These are phyloP conservation scores for Aspergillus sp. DNA, from an alignment of 2,329 filamentous ascomycete genomes.

Conservation along the genomic window DNA sequence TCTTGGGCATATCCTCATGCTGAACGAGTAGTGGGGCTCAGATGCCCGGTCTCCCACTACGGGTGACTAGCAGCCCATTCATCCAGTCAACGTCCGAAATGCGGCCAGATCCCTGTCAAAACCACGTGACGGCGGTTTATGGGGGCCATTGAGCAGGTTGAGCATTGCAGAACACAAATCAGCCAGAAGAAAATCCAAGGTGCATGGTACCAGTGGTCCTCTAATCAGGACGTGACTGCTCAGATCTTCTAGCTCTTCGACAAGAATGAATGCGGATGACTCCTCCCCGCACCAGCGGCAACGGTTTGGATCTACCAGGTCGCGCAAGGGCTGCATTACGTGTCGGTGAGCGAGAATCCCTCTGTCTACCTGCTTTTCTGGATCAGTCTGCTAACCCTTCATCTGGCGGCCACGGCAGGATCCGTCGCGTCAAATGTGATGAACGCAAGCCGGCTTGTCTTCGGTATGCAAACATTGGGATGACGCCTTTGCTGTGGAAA, in stretches of 20 bases:
- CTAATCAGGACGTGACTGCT: not conserved
- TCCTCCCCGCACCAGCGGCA: not conserved
- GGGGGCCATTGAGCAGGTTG: too few species aligned
- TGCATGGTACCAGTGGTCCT: too few species aligned
- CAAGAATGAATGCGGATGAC: not conserved
- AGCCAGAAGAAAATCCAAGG: too few species aligned
- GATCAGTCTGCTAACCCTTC: not conserved
- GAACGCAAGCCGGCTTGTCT: slow-evolving; percentile 62
- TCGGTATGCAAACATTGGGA: slow-evolving; percentile 50
- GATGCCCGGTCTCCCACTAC: too few species aligned
- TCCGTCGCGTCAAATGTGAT: slow-evolving; percentile 64
- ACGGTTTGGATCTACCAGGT: not conserved
- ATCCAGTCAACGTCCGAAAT: too few species aligned
- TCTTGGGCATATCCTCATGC: too few species aligned
- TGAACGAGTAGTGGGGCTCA: too few species aligned
- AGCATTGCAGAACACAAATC: too few species aligned
- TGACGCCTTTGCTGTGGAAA: too few species aligned
- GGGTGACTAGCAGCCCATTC: too few species aligned
- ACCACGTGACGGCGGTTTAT: too few species aligned
- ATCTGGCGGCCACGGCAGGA: slow-evolving; percentile 5
- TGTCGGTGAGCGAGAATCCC: slow-evolving; percentile 61
- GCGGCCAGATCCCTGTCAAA: too few species aligned
- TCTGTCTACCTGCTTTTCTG: not conserved
- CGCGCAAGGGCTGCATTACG: slow-evolving; percentile 60
- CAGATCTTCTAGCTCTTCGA: not conserved